Evolutionary conservation across 140 eudicot species (phyloP).

Genomic region (Oenanthe javanica): DNA sequence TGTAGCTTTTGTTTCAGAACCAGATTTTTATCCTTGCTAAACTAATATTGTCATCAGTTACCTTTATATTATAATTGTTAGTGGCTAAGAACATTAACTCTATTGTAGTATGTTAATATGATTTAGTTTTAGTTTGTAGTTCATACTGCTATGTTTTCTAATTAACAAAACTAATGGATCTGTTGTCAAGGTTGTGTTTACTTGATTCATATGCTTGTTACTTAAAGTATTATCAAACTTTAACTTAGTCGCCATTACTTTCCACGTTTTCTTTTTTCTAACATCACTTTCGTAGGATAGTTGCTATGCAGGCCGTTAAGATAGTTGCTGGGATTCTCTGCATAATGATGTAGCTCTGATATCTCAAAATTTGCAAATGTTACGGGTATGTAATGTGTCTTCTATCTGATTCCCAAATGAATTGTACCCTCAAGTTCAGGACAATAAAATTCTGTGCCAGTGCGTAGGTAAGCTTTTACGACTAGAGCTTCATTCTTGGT

Average conservation of each 20-base stretch:
- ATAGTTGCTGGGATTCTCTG: no score
- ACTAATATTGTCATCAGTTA: no score
- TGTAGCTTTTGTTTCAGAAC: no score
- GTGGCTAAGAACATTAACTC: neutral
- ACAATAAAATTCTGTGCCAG: constrained; percentile 28
- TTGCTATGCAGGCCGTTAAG: no score
- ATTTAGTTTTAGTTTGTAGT: neutral
- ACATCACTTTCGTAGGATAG: neutral
- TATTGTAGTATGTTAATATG: neutral
- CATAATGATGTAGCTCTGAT: no score
- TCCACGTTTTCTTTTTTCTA: neutral
- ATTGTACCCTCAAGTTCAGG: constrained; percentile 20
- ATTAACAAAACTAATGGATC: neutral
- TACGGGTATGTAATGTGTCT: constrained; percentile 16
- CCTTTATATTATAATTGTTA: no score
- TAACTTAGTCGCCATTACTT: neutral
- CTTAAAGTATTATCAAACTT: neutral
- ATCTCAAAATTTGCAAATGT: constrained; percentile 29
- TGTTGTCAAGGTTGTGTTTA: neutral
- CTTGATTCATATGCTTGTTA: neutral
- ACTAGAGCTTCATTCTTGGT: neutral
- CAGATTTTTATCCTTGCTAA: no score
- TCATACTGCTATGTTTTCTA: neutral
- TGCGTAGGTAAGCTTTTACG: constrained; percentile 8
- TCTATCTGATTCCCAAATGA: constrained; percentile 34